Base-by-base conservation (phyloP, 192 early-diverging fungal species). In the Pilaira anomala region DNA sequence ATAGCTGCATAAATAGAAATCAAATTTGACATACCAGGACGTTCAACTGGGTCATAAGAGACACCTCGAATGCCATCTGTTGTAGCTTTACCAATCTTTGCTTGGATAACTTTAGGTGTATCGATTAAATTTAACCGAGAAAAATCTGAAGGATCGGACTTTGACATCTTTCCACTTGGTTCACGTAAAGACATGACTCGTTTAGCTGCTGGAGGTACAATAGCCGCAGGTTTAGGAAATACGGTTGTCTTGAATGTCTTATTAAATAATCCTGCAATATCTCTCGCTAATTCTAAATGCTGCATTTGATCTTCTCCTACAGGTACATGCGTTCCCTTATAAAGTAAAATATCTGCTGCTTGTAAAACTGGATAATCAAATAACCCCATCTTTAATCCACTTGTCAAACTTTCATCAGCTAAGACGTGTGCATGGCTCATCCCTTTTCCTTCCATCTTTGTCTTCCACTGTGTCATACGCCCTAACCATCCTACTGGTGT, bases 401-500 rank as follows among this genome's bases (percentile, higher is more conserved):
- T 56, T 13, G 77, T 72, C 7, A 74, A 40, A 5, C 48, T 74
- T 28, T 72, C 75, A 30, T 78, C 85, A 19, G 74, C 78, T 7
- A 80, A 58, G 26, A 65, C 68, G 25, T 78, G 66, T 0, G 72
- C 49, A 62, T 80, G 78, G 45, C 60, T 54, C 1, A 58, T 25
- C 2, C 40, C 40, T 40, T 33, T 28, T 2, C 56, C 40, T 16
- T 71, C 72, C 41, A 82, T 60, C 51, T 85, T 81, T 24, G 78
- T 60, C 75, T 96, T 94, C 95, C 95, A 98, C 64, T 98, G 95
- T 11, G 95, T 95, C 95, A 98, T 98, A 6, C 94, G 80, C 24
- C 85, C 87, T 3, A 98, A 71, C 94, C 93, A 94, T 2, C 88
- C 87, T 2, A 96, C 82, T 12, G 92, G 91, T 13, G 93, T 93